Evolutionary conservation across 805 yeast genomes (phyloP).

Genomic region (Candida sakaeoensis): DNA sequence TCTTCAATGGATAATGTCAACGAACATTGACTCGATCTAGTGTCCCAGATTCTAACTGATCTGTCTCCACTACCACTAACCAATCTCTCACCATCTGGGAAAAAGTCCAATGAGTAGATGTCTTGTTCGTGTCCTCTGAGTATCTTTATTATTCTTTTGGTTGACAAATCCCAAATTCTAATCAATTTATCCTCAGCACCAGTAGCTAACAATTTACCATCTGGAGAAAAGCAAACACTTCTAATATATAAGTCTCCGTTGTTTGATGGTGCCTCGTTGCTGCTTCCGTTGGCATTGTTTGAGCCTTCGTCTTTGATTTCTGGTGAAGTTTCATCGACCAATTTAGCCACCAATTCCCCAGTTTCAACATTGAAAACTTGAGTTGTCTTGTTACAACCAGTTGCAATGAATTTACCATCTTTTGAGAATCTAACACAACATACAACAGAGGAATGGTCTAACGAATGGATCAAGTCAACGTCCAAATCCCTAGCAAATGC

Average conservation of each 20-base stretch:
- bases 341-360: conserved; percentile 82
- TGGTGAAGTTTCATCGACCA: conserved; percentile 67
- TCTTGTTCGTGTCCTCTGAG: conserved; percentile 96
- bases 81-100: conserved; percentile 88
- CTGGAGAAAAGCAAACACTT: conserved; percentile 95
- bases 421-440: conserved; percentile 93
- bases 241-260: conserved; percentile 88
- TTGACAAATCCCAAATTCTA: conserved; percentile 91
- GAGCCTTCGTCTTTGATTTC: conserved; percentile 36
- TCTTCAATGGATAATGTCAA: conserved; percentile 89
- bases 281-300: conserved; percentile 35
- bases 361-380: conserved; percentile 91
- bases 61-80: conserved; percentile 97
- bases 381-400: conserved; percentile 95
- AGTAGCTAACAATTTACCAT: conserved; percentile 84
- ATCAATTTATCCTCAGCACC: conserved; percentile 90
- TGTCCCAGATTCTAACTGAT: conserved; percentile 95
- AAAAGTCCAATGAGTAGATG: conserved; percentile 90
- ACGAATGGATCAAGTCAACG: conserved; percentile 82
- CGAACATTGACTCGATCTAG: conserved; percentile 83
- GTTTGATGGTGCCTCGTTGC: conserved; percentile 39
- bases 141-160: conserved; percentile 79
- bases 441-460: conserved; percentile 91
- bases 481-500: conserved; percentile 65
- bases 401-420: conserved; percentile 90